Base-by-base conservation (phyloP, 2,329 filamentous ascomycete genomes). In the Diplodia corticola region DNA sequence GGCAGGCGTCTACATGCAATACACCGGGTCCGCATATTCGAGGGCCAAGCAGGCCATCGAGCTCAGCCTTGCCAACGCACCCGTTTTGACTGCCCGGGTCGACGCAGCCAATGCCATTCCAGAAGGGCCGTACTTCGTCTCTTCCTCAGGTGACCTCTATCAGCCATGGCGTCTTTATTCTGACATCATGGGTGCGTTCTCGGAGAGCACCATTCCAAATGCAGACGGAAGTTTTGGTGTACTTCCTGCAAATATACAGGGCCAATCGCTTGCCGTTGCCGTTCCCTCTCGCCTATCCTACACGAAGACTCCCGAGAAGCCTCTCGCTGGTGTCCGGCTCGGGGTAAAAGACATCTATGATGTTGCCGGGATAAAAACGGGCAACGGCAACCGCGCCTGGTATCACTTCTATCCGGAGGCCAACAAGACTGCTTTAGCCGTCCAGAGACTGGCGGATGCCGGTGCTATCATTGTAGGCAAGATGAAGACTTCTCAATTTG, bases 311-410 rank as follows among this genome's bases (percentile, higher is more conserved):
- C 70, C 74, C 0, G 78, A 81, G n/a, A 82, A 85, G 70, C 87
- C 86, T 0, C 78, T 90, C 0, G 84, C 85, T 5, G 87, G 88
- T 20, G 82, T 88, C 3, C 81, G 88, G 20, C 73, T 89, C 0
- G 87, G 82, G 0, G 80, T 89, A 64, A 90, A 90, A 73, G 88
- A 90, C 69, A 85, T 88, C 54, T 87, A 82, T 70, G 80, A 87
- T 68, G 74, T 89, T 46, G 80, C 82, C 24, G 88, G 88, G 1
- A 74, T 88, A 0, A 80, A 80, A 13, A 88, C 85, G 0, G 81
- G 81, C 1, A 79, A 84, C 35, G 88, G 87, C 0, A 89, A 86
- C 64, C 78, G 84, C 35, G 83, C 86, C 1, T 90, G 84, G 80
- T 82, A 82, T 24, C 76, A 82, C 37, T 74, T 89, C 2, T 84